Percentiles rank a stretch among this genome's conserved stretches.
Evolutionary conservation across 75 land plant genomes (phyloP).

Genomic region (Ceratopteris richardii): DNA sequence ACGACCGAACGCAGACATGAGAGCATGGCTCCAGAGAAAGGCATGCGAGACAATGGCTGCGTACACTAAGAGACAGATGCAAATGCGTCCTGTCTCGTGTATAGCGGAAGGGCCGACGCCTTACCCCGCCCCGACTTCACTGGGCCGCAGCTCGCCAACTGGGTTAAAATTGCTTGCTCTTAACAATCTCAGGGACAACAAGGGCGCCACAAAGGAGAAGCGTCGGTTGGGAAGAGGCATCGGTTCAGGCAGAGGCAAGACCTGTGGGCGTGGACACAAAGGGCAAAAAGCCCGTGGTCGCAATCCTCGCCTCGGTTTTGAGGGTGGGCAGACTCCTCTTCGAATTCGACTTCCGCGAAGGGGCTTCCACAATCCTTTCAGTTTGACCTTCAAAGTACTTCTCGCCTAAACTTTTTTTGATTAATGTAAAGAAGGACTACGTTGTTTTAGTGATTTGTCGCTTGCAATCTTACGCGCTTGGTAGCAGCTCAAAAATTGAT

Average conservation of each 20-base stretch:
- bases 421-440: too few relatives aligned
- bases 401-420: too few relatives aligned
- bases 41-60: not conserved
- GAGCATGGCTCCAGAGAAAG: not conserved
- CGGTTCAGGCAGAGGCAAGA: constrained; percentile 95
- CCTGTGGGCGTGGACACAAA: constrained; percentile 92
- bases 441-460: too few relatives aligned
- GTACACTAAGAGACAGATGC: not conserved
- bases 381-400: constrained; percentile 61
- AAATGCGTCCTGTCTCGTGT: not conserved
- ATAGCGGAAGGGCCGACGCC: not conserved
- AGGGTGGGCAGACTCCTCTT: constrained; percentile 94
- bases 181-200: constrained; percentile 62
- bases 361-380: constrained; percentile 74
- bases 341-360: constrained; percentile 67
- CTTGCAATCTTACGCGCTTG: too few relatives aligned
- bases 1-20: constrained; percentile 2
- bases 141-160: not conserved
- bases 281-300: constrained; percentile 77
- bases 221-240: constrained; percentile 85
- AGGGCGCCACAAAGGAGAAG: constrained; percentile 61
- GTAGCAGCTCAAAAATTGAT: too few relatives aligned
- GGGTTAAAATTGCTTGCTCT: constrained; percentile 42
- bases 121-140: not conserved
- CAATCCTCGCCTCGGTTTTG: constrained; percentile 67